Conservation (phyloP, 2,329 filamentous ascomycete genomes). For the Simplicillium sp. region DNA sequence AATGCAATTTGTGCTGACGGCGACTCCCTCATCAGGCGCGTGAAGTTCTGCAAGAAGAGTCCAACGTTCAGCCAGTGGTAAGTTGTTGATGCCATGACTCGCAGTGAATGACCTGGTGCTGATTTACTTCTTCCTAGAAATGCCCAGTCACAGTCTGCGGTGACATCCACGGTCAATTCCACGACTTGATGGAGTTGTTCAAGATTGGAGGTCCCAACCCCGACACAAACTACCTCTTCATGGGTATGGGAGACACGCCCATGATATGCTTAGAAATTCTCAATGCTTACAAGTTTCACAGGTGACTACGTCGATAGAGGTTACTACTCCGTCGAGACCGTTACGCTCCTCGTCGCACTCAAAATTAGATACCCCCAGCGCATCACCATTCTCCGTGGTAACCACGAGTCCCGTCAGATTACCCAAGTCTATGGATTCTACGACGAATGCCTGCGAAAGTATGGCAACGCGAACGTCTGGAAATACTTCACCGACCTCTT, state of each 20-base stretch:
- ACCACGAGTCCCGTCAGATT: constrained; percentile 94
- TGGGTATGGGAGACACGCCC: constrained; percentile 46
- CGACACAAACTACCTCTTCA: constrained; percentile 95
- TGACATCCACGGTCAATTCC: constrained; percentile 99
- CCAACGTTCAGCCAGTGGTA: constrained; percentile 98
- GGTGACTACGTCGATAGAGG: constrained; percentile 97
- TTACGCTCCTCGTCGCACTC: constrained; percentile 91
- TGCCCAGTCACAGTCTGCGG: constrained; percentile 97
- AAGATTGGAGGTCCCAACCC: constrained; percentile 96
- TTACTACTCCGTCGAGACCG: constrained; percentile 97
- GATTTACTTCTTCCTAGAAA: constrained; percentile 50
- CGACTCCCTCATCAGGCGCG: constrained; percentile 54
- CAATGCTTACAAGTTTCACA: constrained; percentile 21
- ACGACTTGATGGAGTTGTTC: constrained; percentile 98
- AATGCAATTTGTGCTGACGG: constrained; percentile 1
- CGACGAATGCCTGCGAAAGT: neutral
- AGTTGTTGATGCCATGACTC: constrained; percentile 17
- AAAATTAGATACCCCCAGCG: constrained; percentile 95
- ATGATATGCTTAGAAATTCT: neutral
- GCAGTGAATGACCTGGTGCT: neutral
- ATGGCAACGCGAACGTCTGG: constrained; percentile 93
- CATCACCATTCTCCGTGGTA: constrained; percentile 92
- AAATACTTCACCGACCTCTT: constrained; percentile 99
- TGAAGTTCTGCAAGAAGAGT: constrained; percentile 95
- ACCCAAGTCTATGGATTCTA: constrained; percentile 98